These are phyloP conservation scores for Penicillium egyptiacum DNA, from an alignment of 495 filamentous ascomycete species.

Conservation along the genomic window DNA sequence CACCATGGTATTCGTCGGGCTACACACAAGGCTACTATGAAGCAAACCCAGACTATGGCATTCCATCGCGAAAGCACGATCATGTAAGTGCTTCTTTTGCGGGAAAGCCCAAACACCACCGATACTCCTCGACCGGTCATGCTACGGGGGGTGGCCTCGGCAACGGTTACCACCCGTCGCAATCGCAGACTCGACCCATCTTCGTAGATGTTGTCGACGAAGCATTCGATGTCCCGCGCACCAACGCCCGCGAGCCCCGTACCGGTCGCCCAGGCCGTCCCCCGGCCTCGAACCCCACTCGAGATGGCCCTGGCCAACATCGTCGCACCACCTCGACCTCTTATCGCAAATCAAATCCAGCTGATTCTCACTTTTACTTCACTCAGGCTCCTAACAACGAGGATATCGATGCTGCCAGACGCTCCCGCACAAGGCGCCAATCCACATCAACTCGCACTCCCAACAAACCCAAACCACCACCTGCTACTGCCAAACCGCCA, in stretches of 20 bases:
- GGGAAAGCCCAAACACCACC: conserved; percentile 40
- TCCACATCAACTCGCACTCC: conserved; percentile 51
- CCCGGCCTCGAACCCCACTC: conserved; percentile 25
- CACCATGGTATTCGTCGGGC: conserved; percentile 44
- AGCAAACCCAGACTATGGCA: conserved; percentile 48
- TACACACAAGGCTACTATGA: conserved; percentile 45
- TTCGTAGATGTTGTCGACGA: conserved; percentile 57
- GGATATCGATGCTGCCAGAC: conserved; percentile 45
- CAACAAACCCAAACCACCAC: conserved; percentile 46
- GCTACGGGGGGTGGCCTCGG: conserved; percentile 44
- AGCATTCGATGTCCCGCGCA: conserved; percentile 46
- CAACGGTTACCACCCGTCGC: conserved; percentile 33
- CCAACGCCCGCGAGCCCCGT: conserved; percentile 34
- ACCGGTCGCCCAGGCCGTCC: conserved; percentile 24
- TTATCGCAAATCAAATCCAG: conserved; percentile 49
- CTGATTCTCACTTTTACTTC: conserved; percentile 56
- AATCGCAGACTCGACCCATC: conserved; percentile 53
- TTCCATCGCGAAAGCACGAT: conserved; percentile 54
- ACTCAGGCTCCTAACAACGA: conserved; percentile 50
- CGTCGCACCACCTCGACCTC: conserved; percentile 40
- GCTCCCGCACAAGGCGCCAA: conserved; percentile 48
- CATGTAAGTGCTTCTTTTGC: conserved; percentile 59
- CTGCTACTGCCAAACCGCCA: conserved; percentile 46
- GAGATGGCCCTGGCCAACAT: conserved; percentile 34
- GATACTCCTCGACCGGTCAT: conserved; percentile 40